Conservation (phyloP, 1,284 basidiomycete genomes). For the Pulveroboletus sp. region DNA sequence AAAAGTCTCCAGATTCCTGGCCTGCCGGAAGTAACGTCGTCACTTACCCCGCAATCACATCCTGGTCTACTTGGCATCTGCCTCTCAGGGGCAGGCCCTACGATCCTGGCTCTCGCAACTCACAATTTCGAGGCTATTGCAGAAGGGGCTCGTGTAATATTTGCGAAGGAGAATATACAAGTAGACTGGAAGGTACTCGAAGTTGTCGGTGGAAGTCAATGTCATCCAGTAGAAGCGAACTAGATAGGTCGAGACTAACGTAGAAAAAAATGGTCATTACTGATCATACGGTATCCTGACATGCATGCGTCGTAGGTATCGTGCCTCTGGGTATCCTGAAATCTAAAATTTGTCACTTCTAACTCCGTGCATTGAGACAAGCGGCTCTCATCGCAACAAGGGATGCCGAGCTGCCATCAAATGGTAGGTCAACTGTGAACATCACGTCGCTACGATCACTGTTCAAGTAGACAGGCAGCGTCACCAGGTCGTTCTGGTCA, state of each 20-base stretch:
- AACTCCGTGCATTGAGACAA: constrained; percentile 76
- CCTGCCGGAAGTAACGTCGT: constrained; percentile 85
- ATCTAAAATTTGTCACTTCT: constrained; percentile 18
- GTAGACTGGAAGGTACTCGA: constrained; percentile 82
- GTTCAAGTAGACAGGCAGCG: constrained; percentile 91
- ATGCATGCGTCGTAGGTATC: constrained; percentile 25
- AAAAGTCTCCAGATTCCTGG: constrained; percentile 79
- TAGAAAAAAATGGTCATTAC: constrained; percentile 25
- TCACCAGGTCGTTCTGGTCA: constrained; percentile 51
- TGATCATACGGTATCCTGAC: constrained; percentile 20
- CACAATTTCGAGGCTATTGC: constrained; percentile 82
- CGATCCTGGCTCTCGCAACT: constrained; percentile 95
- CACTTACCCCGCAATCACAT: constrained; percentile 86
- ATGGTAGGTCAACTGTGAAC: constrained; percentile 82
- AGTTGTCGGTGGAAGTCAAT: constrained; percentile 56
- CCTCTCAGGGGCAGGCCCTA: constrained; percentile 96
- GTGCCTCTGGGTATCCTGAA: constrained; percentile 22
- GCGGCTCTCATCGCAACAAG: constrained; percentile 79
- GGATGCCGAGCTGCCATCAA: constrained; percentile 63
- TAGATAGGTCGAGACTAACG: constrained; percentile 15
- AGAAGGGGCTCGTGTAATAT: constrained; percentile 76
- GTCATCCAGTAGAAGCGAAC: constrained; percentile 16
- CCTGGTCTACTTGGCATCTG: constrained; percentile 96
- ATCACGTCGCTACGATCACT: constrained; percentile 86
- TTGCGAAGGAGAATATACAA: constrained; percentile 69